These are phyloP conservation scores for Candolleomyces eurysporus DNA, from an alignment of 768 basidiomycete genomes.

Conservation along the genomic window DNA sequence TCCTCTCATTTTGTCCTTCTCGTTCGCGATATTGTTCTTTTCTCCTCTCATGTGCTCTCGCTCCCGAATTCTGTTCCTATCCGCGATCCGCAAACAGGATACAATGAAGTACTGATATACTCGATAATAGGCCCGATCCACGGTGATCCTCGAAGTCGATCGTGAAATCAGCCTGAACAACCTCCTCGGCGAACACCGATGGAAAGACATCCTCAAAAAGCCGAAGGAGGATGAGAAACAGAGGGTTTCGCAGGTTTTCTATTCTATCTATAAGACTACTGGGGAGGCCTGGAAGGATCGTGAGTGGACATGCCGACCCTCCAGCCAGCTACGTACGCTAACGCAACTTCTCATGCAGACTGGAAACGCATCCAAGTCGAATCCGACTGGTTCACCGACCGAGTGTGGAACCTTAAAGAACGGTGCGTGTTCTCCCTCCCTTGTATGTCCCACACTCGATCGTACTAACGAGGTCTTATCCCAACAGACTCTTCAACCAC, in stretches of 20 bases:
- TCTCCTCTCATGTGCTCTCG: too few species aligned
- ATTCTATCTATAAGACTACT: conserved; percentile 37
- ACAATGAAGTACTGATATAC: not conserved
- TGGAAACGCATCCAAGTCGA: conserved; percentile 49
- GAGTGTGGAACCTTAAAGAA: conserved; percentile 24
- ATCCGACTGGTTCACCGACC: conserved; percentile 40
- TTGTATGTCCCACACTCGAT: not conserved
- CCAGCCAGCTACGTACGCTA: not conserved
- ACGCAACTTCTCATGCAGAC: conserved; percentile 24
- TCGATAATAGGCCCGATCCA: conserved; percentile 36
- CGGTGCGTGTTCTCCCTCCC: conserved; percentile 21
- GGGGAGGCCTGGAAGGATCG: conserved; percentile 50
- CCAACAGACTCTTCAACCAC: conserved; percentile 8
- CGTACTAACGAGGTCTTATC: not conserved
- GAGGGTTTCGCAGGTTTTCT: conserved; percentile 36
- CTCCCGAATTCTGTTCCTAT: too few species aligned
- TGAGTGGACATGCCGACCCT: conserved; percentile 20
- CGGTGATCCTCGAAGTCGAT: conserved; percentile 49
- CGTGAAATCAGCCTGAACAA: conserved; percentile 33
- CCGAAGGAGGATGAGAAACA: conserved; percentile 33
- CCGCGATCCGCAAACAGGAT: too few species aligned
- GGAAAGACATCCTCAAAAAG: conserved; percentile 43
- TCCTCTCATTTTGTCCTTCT: too few species aligned
- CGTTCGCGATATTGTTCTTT: too few species aligned
- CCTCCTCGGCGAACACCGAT: conserved; percentile 51